Conservation (phyloP, 108 stramenopile species). For the Ochromonas danica region DNA sequence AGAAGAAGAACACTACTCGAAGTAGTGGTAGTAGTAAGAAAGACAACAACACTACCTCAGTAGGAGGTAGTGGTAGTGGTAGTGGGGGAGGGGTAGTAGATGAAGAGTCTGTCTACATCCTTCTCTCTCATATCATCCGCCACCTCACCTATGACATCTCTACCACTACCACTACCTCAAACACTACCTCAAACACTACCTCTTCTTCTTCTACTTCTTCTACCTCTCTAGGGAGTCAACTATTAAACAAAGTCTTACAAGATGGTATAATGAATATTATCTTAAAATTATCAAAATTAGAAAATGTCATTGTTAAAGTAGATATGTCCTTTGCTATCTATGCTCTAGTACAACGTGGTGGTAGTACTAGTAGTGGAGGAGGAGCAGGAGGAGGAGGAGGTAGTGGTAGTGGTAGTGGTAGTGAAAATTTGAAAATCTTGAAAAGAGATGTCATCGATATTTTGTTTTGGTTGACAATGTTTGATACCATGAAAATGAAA, state of each 20-base stretch:
- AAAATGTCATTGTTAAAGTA: constrained; percentile 12
- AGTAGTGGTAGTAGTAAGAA: background rate
- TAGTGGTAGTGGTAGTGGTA: too few species aligned
- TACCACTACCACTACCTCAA: background rate
- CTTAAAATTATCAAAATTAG: constrained; percentile 19
- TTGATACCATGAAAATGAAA: background rate
- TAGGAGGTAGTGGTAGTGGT: background rate
- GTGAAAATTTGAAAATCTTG: constrained; percentile 26
- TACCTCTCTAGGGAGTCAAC: too few species aligned
- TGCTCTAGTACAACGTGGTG: background rate
- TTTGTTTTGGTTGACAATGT: constrained; percentile 34
- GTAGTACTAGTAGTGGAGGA: too few species aligned
- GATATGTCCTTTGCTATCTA: constrained; percentile 11
- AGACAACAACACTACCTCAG: background rate
- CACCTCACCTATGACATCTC: background rate
- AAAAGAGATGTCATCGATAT: constrained; percentile 26
- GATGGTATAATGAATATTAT: constrained; percentile 30
- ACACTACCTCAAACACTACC: too few species aligned
- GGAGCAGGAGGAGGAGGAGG: too few species aligned
- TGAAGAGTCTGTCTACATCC: background rate
- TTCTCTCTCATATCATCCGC: background rate
- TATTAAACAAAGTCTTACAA: background rate
- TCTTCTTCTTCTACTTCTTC: too few species aligned
- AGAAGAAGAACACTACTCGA: background rate
- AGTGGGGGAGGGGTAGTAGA: background rate